A percentile compares a stretch with the other conserved stretches of the same genome.
Evolutionary conservation across 139 green algal genomes (phyloP).

Genomic region (Choricystis sp.): DNA sequence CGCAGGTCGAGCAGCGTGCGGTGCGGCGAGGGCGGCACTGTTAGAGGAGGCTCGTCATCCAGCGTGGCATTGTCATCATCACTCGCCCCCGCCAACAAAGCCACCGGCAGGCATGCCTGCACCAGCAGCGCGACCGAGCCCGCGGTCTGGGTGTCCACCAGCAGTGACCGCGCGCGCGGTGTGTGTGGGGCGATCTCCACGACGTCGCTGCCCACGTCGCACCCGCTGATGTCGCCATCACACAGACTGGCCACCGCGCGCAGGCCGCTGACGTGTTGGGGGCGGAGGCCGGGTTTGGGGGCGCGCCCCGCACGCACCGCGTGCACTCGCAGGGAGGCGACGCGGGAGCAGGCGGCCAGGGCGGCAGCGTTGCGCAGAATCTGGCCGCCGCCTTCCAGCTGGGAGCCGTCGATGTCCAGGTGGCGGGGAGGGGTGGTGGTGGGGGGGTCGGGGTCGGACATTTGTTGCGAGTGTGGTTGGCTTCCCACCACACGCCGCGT

Average conservation of each 20-base stretch:
- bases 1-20: slow-evolving; percentile 25
- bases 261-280: slow-evolving; percentile 45
- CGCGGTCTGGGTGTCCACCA: slow-evolving; percentile 49
- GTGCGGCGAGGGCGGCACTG: not conserved
- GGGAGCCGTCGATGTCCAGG: slow-evolving; percentile 22
- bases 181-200: slow-evolving; percentile 17
- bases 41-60: slow-evolving; percentile 15
- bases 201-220: slow-evolving; percentile 12
- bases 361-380: slow-evolving; percentile 55
- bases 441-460: too few species aligned
- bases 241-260: slow-evolving; percentile 30
- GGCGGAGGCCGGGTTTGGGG: slow-evolving; percentile 19
- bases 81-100: slow-evolving; percentile 4
- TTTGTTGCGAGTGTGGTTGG: too few species aligned
- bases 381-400: slow-evolving; percentile 63
- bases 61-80: slow-evolving; percentile 4
- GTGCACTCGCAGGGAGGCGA: slow-evolving; percentile 24
- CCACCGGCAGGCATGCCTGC: slow-evolving; percentile 32
- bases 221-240: slow-evolving; percentile 22
- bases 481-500: too few species aligned
- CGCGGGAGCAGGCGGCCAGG: slow-evolving; percentile 32
- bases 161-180: slow-evolving; percentile 12
- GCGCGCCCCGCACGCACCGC: slow-evolving; percentile 35
- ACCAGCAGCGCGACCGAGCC: slow-evolving; percentile 60
- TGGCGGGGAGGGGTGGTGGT: not conserved